Evolutionary conservation across 2,329 filamentous ascomycete genomes (phyloP).

Genomic region (Trichophyton simii): DNA sequence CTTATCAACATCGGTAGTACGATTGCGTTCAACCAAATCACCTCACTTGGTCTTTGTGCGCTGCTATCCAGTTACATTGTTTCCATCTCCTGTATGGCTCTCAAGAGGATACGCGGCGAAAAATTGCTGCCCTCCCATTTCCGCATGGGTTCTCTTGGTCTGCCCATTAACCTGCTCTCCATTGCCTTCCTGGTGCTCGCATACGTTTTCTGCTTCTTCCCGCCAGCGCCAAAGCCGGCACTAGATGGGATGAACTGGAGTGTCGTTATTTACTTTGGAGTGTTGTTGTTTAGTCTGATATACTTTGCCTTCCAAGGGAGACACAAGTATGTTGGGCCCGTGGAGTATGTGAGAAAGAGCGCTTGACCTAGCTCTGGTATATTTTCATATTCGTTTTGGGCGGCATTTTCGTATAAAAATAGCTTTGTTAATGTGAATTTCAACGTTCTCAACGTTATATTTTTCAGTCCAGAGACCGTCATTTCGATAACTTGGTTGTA

Average conservation of each 20-base stretch:
- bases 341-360: slow-evolving; percentile 2
- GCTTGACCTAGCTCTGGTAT: not conserved
- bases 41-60: slow-evolving; percentile 32
- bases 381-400: not conserved
- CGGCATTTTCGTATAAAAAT: not conserved
- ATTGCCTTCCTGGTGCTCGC: slow-evolving; percentile 7
- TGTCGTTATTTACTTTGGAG: slow-evolving; percentile 31
- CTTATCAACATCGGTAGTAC: slow-evolving; percentile 42
- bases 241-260: slow-evolving; percentile 16
- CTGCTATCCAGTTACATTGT: slow-evolving; percentile 34
- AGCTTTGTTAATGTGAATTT: too few species aligned
- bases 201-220: slow-evolving; percentile 12
- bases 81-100: slow-evolving; percentile 35
- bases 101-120: slow-evolving; percentile 30
- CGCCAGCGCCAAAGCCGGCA: not conserved
- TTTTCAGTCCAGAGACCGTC: too few species aligned
- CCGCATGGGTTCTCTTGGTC: slow-evolving; percentile 28
- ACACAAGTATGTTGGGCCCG: slow-evolving; percentile 20
- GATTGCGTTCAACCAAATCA: slow-evolving; percentile 33
- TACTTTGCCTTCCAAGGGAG: slow-evolving; percentile 27
- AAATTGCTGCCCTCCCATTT: slow-evolving; percentile 33
- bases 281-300: slow-evolving; percentile 27
- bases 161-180: slow-evolving; percentile 8
- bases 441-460: too few species aligned
- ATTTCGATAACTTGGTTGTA: too few species aligned